Conservation (phyloP, 2,329 filamentous ascomycete species). For the Hypoxylon sp. region DNA sequence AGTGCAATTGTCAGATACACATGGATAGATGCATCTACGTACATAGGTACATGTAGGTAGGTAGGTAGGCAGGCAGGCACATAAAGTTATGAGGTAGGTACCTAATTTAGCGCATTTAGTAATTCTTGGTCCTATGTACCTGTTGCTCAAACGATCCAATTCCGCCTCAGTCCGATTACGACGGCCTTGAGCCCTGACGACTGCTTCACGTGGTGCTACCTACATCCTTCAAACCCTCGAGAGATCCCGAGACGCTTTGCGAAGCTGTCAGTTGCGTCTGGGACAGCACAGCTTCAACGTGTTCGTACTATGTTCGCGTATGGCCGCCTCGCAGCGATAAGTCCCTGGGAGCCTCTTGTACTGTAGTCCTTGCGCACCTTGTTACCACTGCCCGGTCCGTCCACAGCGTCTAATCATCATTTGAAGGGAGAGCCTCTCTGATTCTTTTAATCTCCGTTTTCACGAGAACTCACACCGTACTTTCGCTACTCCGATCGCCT, state of each 20-base stretch:
- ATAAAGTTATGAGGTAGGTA: not conserved
- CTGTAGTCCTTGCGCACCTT: slow-evolving; percentile 31
- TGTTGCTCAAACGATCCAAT: slow-evolving; percentile 28
- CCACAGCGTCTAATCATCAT: slow-evolving; percentile 31
- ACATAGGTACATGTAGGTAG: too few relatives aligned
- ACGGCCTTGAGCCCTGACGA: slow-evolving; percentile 21
- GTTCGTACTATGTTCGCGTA: slow-evolving; percentile 41
- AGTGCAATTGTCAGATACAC: slow-evolving; percentile 1
- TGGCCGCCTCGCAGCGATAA: slow-evolving; percentile 38
- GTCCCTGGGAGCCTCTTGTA: slow-evolving; percentile 29
- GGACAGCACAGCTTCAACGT: slow-evolving; percentile 24
- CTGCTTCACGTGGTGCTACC: slow-evolving; percentile 34
- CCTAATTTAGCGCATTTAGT: slow-evolving; percentile 34
- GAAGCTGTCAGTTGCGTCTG: slow-evolving; percentile 22
- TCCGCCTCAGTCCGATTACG: slow-evolving; percentile 31
- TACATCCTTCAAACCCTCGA: slow-evolving; percentile 5
- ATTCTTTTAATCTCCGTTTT: slow-evolving; percentile 12
- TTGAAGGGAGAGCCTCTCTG: slow-evolving; percentile 20
- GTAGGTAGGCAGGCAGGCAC: too few relatives aligned
- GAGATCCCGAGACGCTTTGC: slow-evolving; percentile 8
- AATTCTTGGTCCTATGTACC: slow-evolving; percentile 24
- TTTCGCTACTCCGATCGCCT: slow-evolving; percentile 12
- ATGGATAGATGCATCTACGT: not conserved
- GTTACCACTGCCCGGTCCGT: slow-evolving; percentile 6
- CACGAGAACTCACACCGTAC: slow-evolving; percentile 10